Percentiles rank a stretch among this genome's conserved stretches.
phyloP scores from a whole-genome alignment of 1,284 basidiomycete genomes.

The Porogramme epimiltina region DNA sequence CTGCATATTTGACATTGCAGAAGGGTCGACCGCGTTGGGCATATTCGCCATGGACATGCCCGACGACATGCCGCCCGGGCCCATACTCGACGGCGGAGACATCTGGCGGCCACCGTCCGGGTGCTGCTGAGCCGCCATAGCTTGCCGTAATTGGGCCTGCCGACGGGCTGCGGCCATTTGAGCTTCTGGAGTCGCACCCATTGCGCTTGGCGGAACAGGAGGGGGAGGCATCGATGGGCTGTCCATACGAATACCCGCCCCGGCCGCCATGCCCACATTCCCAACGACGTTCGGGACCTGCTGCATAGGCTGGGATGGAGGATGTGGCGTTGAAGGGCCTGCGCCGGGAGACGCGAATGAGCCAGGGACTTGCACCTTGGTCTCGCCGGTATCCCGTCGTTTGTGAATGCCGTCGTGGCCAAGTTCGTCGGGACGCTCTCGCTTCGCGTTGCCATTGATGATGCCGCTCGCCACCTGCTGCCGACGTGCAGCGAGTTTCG shows the following conservation, averaged over 20 bases:
- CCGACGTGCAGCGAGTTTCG: constrained; percentile 61
- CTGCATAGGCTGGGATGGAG: constrained; percentile 12
- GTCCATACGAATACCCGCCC: constrained; percentile 18
- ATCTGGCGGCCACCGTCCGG: constrained; percentile 39
- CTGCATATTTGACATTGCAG: constrained; percentile 25
- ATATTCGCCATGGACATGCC: constrained; percentile 15
- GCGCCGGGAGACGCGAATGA: constrained; percentile 25
- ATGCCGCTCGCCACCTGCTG: constrained; percentile 31
- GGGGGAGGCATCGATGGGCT: constrained; percentile 32
- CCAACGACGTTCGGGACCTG: background rate
- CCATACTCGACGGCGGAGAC: constrained; percentile 40
- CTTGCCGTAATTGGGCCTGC: constrained; percentile 47
- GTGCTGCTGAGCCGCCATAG: constrained; percentile 25
- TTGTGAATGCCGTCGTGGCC: constrained; percentile 46
- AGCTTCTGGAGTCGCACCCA: constrained; percentile 29
- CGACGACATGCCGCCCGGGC: constrained; percentile 30
- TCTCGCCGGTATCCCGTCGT: constrained; percentile 72
- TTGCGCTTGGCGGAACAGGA: constrained; percentile 24
- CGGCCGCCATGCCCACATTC: constrained; percentile 21
- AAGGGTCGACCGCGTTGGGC: no score
- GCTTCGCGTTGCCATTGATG: constrained; percentile 47
- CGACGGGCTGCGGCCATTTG: constrained; percentile 40
- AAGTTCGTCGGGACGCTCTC: constrained; percentile 59
- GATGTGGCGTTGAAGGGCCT: constrained; percentile 21
- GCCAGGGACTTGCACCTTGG: constrained; percentile 39